Conservation (phyloP, 1,139 yeast genomes). For the Scheffersomyces insectosa region DNA sequence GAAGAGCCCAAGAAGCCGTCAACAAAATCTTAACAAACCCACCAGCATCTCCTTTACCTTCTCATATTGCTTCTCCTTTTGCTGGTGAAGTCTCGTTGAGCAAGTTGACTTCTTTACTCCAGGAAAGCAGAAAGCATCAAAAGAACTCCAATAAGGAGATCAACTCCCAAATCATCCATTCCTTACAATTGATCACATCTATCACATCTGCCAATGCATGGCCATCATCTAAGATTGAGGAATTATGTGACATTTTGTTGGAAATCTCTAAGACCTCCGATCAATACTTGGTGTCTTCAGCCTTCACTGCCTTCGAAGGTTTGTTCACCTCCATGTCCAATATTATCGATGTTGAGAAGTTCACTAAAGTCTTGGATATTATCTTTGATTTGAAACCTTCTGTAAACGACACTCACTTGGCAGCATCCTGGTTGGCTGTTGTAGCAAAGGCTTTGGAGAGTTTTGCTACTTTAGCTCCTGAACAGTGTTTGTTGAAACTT, state of each 20-base stretch:
- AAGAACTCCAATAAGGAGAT: slow-evolving; percentile 46
- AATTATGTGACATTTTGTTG: slow-evolving; percentile 72
- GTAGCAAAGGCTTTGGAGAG: slow-evolving; percentile 83
- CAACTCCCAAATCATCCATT: slow-evolving; percentile 67
- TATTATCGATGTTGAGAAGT: slow-evolving; percentile 62
- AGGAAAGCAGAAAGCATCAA: slow-evolving; percentile 26
- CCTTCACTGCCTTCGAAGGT: slow-evolving; percentile 85
- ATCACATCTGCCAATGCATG: slow-evolving; percentile 77
- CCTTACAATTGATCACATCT: slow-evolving; percentile 69
- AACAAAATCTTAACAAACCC: slow-evolving; percentile 61
- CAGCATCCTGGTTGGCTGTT: slow-evolving; percentile 95
- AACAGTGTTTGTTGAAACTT: slow-evolving; percentile 54
- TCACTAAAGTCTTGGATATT: slow-evolving; percentile 63
- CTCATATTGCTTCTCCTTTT: slow-evolving; percentile 70
- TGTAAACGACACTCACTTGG: slow-evolving; percentile 75
- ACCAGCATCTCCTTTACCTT: slow-evolving; percentile 79
- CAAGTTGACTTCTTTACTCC: slow-evolving; percentile 48
- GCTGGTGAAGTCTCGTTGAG: slow-evolving; percentile 71
- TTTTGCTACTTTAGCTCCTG: slow-evolving; percentile 61
- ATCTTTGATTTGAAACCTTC: slow-evolving; percentile 83
- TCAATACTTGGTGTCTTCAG: slow-evolving; percentile 76
- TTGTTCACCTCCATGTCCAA: slow-evolving; percentile 75
- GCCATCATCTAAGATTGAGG: slow-evolving; percentile 72
- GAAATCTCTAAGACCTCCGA: slow-evolving; percentile 81
- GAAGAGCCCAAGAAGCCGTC: slow-evolving; percentile 90